Percentiles rank a stretch among this genome's conserved stretches.
Conservation (phyloP, 192 early-diverging fungal species). For the Phlyctochytrium planicorne region DNA sequence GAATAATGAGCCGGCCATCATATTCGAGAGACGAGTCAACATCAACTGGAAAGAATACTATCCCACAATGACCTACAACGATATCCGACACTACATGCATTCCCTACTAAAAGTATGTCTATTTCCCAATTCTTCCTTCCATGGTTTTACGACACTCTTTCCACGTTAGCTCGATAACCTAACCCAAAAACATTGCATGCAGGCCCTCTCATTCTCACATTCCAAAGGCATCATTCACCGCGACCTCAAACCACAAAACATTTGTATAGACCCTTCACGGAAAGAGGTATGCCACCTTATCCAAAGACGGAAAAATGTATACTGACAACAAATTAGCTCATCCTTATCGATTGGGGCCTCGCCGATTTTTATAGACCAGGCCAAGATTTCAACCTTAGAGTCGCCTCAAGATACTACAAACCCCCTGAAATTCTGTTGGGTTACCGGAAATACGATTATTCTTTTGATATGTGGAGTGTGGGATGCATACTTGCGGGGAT, state of each 20-base stretch:
- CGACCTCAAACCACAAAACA: slow-evolving; percentile 55
- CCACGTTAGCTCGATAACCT: slow-evolving; percentile 17
- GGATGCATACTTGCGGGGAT: slow-evolving; percentile 52
- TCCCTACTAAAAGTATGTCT: slow-evolving; percentile 34
- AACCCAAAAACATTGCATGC: too few relatives aligned
- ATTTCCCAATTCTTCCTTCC: too few relatives aligned
- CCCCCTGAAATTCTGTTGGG: slow-evolving; percentile 48
- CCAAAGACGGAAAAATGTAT: background rate
- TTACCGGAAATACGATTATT: slow-evolving; percentile 43
- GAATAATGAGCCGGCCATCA: slow-evolving; percentile 26
- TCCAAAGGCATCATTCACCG: slow-evolving; percentile 50
- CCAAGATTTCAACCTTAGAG: slow-evolving; percentile 33
- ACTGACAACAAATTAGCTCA: slow-evolving; percentile 12
- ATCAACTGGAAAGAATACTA: slow-evolving; percentile 40
- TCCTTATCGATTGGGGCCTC: slow-evolving; percentile 49
- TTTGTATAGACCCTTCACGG: slow-evolving; percentile 33
- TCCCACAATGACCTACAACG: slow-evolving; percentile 22
- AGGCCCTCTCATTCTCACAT: slow-evolving; percentile 37
- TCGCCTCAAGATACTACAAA: slow-evolving; percentile 48
- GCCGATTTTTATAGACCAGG: slow-evolving; percentile 39
- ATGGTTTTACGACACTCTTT: too few relatives aligned
- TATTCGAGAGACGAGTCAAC: slow-evolving; percentile 25
- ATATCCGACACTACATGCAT: slow-evolving; percentile 31
- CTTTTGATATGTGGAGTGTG: slow-evolving; percentile 49
- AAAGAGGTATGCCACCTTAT: slow-evolving; percentile 16